phyloP scores from a whole-genome alignment of 2,329 filamentous ascomycete species.

The Apiospora sp. region DNA sequence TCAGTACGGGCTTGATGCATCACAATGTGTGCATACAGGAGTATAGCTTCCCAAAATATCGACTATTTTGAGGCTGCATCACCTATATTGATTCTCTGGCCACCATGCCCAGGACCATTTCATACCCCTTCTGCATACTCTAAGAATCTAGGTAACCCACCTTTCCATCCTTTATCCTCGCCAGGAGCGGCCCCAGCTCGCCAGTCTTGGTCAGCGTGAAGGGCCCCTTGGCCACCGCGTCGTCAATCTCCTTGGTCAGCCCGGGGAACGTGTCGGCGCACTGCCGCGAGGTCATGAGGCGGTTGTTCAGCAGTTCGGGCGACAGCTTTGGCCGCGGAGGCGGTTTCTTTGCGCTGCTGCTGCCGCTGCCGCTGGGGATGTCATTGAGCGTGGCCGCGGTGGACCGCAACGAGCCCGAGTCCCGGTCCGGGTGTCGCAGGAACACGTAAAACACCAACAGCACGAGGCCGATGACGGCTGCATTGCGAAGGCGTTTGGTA shows the following conservation, averaged over 20 bases:
- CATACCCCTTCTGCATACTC: too few relatives aligned
- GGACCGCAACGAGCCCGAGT: not conserved
- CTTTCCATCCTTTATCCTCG: conserved; percentile 52
- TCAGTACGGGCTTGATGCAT: too few relatives aligned
- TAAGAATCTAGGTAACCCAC: conserved; percentile 33
- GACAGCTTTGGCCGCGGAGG: conserved; percentile 2
- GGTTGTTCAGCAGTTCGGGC: conserved; percentile 41
- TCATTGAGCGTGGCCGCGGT: not conserved
- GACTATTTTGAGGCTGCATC: not conserved
- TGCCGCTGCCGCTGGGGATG: not conserved
- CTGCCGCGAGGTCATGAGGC: conserved; percentile 51
- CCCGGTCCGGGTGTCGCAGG: not conserved
- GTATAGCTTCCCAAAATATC: not conserved
- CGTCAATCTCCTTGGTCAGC: conserved; percentile 55
- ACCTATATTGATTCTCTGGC: not conserved
- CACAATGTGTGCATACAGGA: too few relatives aligned
- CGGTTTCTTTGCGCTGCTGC: not conserved
- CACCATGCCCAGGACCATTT: not conserved
- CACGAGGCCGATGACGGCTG: not conserved
- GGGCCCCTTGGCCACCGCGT: conserved; percentile 51
- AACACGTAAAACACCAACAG: conserved; percentile 7
- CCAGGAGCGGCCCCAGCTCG: conserved; percentile 51
- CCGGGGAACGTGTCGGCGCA: conserved; percentile 55
- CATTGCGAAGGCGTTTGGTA: not conserved
- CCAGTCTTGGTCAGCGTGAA: conserved; percentile 47